These are phyloP conservation scores for Arthrobotrys sinensis DNA, from an alignment of 2,329 filamentous ascomycete species.

Conservation along the genomic window DNA sequence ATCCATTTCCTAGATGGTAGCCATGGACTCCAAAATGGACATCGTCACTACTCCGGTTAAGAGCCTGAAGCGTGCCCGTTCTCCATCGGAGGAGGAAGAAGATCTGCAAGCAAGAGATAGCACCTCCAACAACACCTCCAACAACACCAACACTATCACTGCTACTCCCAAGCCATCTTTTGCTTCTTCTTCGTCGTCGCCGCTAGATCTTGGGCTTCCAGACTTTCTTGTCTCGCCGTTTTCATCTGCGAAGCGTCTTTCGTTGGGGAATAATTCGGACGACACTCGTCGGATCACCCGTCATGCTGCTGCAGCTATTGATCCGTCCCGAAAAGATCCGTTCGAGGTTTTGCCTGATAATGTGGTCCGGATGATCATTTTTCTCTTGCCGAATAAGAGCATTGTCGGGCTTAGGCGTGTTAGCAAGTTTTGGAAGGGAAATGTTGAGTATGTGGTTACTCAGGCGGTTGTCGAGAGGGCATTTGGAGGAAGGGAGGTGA, in stretches of 20 bases:
- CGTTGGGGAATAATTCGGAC: constrained; percentile 12
- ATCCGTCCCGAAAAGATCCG: constrained; percentile 32
- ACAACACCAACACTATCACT: neutral
- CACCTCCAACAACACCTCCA: constrained; percentile 1
- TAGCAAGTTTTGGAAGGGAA: constrained; percentile 55
- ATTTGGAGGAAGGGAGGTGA: constrained; percentile 30
- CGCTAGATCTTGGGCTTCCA: constrained; percentile 33
- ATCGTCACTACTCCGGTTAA: constrained; percentile 30
- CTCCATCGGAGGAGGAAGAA: constrained; percentile 37
- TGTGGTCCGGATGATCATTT: constrained; percentile 49
- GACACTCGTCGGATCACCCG: constrained; percentile 42
- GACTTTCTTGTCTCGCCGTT: constrained; percentile 36
- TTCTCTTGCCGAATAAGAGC: constrained; percentile 37
- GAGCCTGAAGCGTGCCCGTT: constrained; percentile 46
- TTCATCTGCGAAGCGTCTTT: constrained; percentile 16
- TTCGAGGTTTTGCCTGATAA: constrained; percentile 56
- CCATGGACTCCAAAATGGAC: constrained; percentile 31
- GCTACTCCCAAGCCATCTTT: neutral
- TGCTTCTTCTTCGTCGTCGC: constrained; percentile 7
- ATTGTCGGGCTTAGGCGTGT: constrained; percentile 46
- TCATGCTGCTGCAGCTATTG: constrained; percentile 19
- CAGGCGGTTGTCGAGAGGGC: constrained; percentile 32
- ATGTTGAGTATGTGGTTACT: constrained; percentile 54
- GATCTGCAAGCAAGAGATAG: constrained; percentile 2
- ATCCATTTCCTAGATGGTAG: neutral